Conservation (phyloP, 805 yeast species). For the Ogataea methylovora region DNA sequence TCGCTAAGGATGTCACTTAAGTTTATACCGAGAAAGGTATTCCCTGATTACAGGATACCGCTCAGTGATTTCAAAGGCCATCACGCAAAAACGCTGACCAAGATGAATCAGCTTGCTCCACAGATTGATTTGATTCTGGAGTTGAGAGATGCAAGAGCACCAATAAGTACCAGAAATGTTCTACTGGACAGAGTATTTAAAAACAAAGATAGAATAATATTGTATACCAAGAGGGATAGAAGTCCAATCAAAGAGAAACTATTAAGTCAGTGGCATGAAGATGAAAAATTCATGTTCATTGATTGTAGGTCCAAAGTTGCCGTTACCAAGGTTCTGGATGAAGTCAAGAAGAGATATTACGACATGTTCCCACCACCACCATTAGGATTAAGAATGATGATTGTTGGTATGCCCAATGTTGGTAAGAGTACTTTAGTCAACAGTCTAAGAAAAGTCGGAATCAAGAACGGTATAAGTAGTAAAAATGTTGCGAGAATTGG, state of each 20-base stretch:
- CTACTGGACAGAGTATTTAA: slow-evolving; percentile 63
- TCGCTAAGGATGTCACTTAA: not conserved
- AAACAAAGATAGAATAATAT: slow-evolving; percentile 46
- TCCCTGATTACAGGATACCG: slow-evolving; percentile 66
- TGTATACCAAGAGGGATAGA: slow-evolving; percentile 74
- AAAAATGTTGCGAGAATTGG: slow-evolving; percentile 80
- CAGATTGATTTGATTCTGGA: slow-evolving; percentile 80
- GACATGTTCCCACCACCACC: slow-evolving; percentile 68
- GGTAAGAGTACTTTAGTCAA: slow-evolving; percentile 90
- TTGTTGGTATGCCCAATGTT: slow-evolving; percentile 96
- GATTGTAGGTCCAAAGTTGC: slow-evolving; percentile 50
- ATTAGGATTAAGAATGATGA: slow-evolving; percentile 65
- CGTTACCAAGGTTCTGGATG: slow-evolving; percentile 40
- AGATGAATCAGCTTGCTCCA: slow-evolving; percentile 61
- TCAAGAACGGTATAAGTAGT: slow-evolving; percentile 13
- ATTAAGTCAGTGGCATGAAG: slow-evolving; percentile 41
- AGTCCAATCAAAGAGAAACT: slow-evolving; percentile 35
- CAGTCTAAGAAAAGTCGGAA: slow-evolving; percentile 42
- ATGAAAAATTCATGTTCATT: slow-evolving; percentile 39
- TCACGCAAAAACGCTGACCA: slow-evolving; percentile 70
- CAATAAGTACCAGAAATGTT: slow-evolving; percentile 73
- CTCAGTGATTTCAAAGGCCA: slow-evolving; percentile 86
- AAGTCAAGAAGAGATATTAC: slow-evolving; percentile 37
- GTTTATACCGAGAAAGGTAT: slow-evolving; percentile 63
- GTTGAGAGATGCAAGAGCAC: slow-evolving; percentile 85